Conservation (phyloP, 495 filamentous ascomycete genomes). For the Articulospora tetracladia region DNA sequence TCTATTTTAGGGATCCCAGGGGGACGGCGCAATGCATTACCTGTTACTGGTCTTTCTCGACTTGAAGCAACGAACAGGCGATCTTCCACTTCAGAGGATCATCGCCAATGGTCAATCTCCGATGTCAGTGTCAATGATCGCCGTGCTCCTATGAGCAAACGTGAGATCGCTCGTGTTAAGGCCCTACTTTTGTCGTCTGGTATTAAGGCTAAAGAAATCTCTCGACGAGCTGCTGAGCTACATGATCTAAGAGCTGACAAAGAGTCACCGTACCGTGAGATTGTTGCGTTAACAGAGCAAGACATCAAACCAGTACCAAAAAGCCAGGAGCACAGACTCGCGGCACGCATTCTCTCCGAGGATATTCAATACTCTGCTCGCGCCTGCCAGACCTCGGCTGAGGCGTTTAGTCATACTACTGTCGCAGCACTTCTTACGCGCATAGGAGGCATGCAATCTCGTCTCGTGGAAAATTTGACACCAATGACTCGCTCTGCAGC, state of each 20-base stretch:
- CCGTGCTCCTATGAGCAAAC: slow-evolving; percentile 43
- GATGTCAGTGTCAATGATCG: slow-evolving; percentile 45
- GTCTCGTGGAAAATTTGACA: slow-evolving; percentile 51
- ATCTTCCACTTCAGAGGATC: slow-evolving; percentile 20
- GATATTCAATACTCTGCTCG: slow-evolving; percentile 24
- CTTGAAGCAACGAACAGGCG: slow-evolving; percentile 22
- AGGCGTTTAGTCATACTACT: slow-evolving; percentile 43
- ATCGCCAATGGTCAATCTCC: slow-evolving; percentile 69
- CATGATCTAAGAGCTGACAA: slow-evolving; percentile 11
- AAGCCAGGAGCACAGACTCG: slow-evolving; percentile 63
- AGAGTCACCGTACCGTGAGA: slow-evolving; percentile 28
- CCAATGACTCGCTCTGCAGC: slow-evolving; percentile 59
- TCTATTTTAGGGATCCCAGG: slow-evolving; percentile 33
- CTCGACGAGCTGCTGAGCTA: slow-evolving; percentile 53
- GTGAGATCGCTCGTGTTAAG: slow-evolving; percentile 70
- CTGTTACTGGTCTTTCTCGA: slow-evolving; percentile 25
- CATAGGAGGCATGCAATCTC: slow-evolving; percentile 45
- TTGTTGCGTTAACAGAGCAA: slow-evolving; percentile 29
- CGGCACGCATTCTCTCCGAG: slow-evolving; percentile 55
- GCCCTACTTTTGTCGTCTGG: slow-evolving; percentile 77
- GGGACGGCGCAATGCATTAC: slow-evolving; percentile 37
- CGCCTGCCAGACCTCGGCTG: slow-evolving; percentile 24
- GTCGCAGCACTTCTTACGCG: slow-evolving; percentile 40
- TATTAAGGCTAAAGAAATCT: slow-evolving; percentile 79
- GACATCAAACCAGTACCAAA: slow-evolving; percentile 48